Base-by-base conservation (phyloP, 176 grass and related monocot species). In the Paspalum vaginatum region DNA sequence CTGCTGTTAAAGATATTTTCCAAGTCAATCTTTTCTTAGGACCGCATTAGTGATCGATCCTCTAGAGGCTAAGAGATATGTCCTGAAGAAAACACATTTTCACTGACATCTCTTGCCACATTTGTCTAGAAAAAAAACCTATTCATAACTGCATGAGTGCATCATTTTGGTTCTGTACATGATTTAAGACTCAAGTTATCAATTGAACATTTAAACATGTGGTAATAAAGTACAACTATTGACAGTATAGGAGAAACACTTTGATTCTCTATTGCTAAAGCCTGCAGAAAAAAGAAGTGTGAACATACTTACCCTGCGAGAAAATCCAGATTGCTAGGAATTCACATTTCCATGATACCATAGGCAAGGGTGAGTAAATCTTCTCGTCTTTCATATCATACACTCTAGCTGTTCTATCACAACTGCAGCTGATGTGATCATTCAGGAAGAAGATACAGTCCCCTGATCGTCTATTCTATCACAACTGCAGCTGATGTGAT, bases 241-340 rank as follows among this genome's bases (percentile, higher is more conserved):
- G 11, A 70, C 7, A 26, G 12, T 9, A 6, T 5, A 16, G 1
- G 4, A 51, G 46, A 51, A 51, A 9, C 18, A 71, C 32, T 70
- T 48, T 3, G 2, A 48, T 49, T 26, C 16, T 22, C 11, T 21
- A 22, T 74, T 4, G 50, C 16, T 12, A 57, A 74, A 57, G 4
- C 20, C 11, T 57, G 32, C 6, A n/a, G 9, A 5, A 39, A 1
- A 24, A 68, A 24, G 18, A 56, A 43, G 1, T 74, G 20, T 16
- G 7, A 74, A 22, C 50, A 57, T 14, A 1, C 18, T 14, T 74
- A 57, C 72, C 20, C 11, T 15, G 6, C 15, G 38, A 74, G 7
- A 74, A 74, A n/a, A 56, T 6, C 70, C 70, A 73, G 48, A 49
- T 73, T 73, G 48, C 32, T 55, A 32, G 70, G 27, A 74, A 32